Evolutionary conservation across 2,329 filamentous ascomycete genomes (phyloP).

Genomic region (Colletotrichum higginsianum): DNA sequence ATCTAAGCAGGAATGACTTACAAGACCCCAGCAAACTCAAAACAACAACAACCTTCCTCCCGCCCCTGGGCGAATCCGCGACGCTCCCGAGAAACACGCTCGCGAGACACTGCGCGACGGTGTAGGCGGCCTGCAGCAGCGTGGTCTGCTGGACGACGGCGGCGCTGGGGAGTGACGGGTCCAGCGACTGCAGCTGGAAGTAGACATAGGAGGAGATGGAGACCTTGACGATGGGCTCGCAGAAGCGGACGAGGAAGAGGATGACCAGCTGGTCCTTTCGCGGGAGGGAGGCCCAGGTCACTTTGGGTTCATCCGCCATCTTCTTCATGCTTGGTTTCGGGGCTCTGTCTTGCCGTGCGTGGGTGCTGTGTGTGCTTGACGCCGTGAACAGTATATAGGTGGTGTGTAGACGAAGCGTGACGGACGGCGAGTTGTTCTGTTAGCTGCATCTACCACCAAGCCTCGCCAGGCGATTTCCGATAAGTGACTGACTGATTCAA

Average conservation of each 20-base stretch:
- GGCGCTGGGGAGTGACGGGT: constrained; percentile 16
- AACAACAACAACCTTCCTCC: constrained; percentile 24
- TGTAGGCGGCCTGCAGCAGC: constrained; percentile 28
- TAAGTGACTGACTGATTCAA: too few relatives aligned
- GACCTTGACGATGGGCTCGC: background rate
- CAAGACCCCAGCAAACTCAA: background rate
- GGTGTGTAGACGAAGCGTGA: too few relatives aligned
- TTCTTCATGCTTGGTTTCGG: too few relatives aligned
- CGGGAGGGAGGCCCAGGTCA: constrained; percentile 2
- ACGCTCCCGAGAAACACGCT: constrained; percentile 16
- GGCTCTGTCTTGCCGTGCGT: too few relatives aligned
- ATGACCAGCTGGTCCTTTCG: constrained; percentile 4
- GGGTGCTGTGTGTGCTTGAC: too few relatives aligned
- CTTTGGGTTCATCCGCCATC: too few relatives aligned
- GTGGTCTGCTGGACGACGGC: constrained; percentile 19
- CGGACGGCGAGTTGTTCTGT: too few relatives aligned
- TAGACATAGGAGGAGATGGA: constrained; percentile 14
- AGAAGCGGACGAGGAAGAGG: background rate
- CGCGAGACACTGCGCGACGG: constrained; percentile 20
- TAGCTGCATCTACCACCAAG: too few relatives aligned
- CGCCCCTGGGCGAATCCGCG: constrained; percentile 18
- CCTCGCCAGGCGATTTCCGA: too few relatives aligned
- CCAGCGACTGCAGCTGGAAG: constrained; percentile 28
- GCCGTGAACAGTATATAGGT: too few relatives aligned
- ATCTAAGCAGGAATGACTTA: too few relatives aligned